Evolutionary conservation across 2,329 filamentous ascomycete species (phyloP).

Genomic region (Rhinocladiella mackenziei): DNA sequence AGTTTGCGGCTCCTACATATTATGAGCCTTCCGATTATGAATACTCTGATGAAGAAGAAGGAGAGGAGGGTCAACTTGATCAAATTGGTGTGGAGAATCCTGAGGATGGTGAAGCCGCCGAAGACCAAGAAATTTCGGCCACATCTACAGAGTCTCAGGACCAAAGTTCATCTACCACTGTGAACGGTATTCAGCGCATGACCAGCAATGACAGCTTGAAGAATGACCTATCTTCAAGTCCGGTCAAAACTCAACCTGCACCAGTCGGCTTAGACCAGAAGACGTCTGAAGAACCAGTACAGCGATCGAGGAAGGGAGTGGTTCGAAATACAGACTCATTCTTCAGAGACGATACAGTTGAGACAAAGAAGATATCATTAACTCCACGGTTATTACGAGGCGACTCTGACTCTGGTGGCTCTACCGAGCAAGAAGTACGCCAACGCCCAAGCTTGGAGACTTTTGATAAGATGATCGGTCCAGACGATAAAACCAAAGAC

Average conservation of each 20-base stretch:
- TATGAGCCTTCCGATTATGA: slow-evolving; percentile 84
- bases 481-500: slow-evolving; percentile 61
- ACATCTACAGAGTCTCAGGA: slow-evolving; percentile 42
- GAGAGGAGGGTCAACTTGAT: slow-evolving; percentile 42
- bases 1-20: slow-evolving; percentile 79
- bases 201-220: slow-evolving; percentile 25
- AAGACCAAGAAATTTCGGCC: slow-evolving; percentile 33
- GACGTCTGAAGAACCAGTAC: slow-evolving; percentile 45
- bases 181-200: slow-evolving; percentile 27
- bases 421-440: slow-evolving; percentile 68
- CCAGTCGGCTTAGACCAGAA: slow-evolving; percentile 43
- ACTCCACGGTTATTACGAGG: slow-evolving; percentile 90
- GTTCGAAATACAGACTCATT: slow-evolving; percentile 92
- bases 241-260: slow-evolving; percentile 25
- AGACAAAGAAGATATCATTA: slow-evolving; percentile 95
- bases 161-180: slow-evolving; percentile 37
- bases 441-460: slow-evolving; percentile 69
- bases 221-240: slow-evolving; percentile 31
- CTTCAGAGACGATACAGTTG: slow-evolving; percentile 91
- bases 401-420: slow-evolving; percentile 76
- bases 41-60: slow-evolving; percentile 76
- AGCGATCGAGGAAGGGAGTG: slow-evolving; percentile 76
- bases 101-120: slow-evolving; percentile 46
- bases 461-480: slow-evolving; percentile 62
- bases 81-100: slow-evolving; percentile 33